These are phyloP conservation scores for Neoarthrinium moseri DNA, from an alignment of 2,329 filamentous ascomycete genomes.

Conservation along the genomic window DNA sequence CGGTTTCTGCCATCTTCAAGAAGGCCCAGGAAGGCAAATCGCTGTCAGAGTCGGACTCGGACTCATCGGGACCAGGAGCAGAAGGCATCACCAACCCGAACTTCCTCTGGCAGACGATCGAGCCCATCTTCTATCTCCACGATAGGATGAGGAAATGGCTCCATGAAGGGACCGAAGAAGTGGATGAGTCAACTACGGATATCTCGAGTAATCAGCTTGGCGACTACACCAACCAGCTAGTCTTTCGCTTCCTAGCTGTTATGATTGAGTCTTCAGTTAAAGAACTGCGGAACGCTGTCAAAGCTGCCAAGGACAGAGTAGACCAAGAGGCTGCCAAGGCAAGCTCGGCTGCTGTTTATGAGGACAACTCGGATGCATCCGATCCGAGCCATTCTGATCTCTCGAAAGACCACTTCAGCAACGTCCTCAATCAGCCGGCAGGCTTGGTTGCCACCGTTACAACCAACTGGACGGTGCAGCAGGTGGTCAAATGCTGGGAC, in stretches of 20 bases:
- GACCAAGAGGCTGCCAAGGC: slow-evolving; percentile 28
- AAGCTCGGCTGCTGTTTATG: slow-evolving; percentile 23
- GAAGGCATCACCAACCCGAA: slow-evolving; percentile 18
- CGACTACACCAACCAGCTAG: slow-evolving; percentile 27
- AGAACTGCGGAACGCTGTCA: slow-evolving; percentile 27
- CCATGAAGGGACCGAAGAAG: slow-evolving; percentile 24
- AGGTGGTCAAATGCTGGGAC: slow-evolving; percentile 69
- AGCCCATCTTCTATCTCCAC: slow-evolving; percentile 28
- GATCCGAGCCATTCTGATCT: slow-evolving; percentile 59
- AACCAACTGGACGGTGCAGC: slow-evolving; percentile 64
- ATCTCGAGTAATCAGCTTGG: slow-evolving; percentile 23
- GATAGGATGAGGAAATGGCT: slow-evolving; percentile 27
- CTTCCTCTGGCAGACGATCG: slow-evolving; percentile 26
- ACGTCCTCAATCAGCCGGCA: slow-evolving; percentile 55
- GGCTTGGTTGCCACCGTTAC: slow-evolving; percentile 56
- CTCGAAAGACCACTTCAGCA: slow-evolving; percentile 60
- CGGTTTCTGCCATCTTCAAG: slow-evolving; percentile 24
- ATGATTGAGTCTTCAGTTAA: slow-evolving; percentile 29
- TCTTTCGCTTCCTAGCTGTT: slow-evolving; percentile 25
- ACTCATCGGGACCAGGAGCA: neutral
- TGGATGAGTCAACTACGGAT: slow-evolving; percentile 18
- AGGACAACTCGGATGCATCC: slow-evolving; percentile 36
- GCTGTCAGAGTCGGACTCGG: neutral
- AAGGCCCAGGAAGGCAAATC: slow-evolving; percentile 14
- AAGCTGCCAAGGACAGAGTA: slow-evolving; percentile 27